Conservation (phyloP, 2,329 filamentous ascomycete genomes). For the Colletotrichum gloeosporioides region DNA sequence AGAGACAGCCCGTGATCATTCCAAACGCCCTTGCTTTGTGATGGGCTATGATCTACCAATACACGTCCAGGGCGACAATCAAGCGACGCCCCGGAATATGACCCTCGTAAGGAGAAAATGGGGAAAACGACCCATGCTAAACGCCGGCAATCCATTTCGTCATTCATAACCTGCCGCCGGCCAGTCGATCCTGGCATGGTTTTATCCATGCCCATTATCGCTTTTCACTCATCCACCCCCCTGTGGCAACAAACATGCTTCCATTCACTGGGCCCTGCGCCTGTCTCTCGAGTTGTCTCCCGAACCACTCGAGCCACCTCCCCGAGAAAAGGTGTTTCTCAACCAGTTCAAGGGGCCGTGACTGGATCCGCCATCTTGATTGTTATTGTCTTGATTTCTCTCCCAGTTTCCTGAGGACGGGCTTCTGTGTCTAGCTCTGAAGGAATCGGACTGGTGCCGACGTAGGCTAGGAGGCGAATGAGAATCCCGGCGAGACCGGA, state of each 20-base stretch:
- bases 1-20: background rate
- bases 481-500: conserved; percentile 39
- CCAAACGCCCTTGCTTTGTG: background rate
- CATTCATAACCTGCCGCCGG: conserved; percentile 8
- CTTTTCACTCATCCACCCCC: background rate
- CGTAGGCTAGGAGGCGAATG: conserved; percentile 41
- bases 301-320: conserved; percentile 16
- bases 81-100: background rate
- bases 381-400: conserved; percentile 27
- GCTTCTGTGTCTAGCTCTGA: conserved; percentile 42
- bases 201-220: background rate
- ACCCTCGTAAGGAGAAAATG: background rate
- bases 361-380: conserved; percentile 36
- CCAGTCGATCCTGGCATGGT: background rate
- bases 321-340: conserved; percentile 42
- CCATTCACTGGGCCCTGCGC: background rate
- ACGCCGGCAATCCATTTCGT: conserved; percentile 14
- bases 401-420: conserved; percentile 38
- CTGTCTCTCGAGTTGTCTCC: conserved; percentile 8
- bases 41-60: conserved; percentile 7
- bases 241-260: background rate
- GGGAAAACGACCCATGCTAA: conserved; percentile 5
- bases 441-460: conserved; percentile 30
- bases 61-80: background rate
- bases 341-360: conserved; percentile 49